Base-by-base conservation (phyloP, 225 moss, liverwort and hornwort genomes). In the Polytrichum commune region DNA sequence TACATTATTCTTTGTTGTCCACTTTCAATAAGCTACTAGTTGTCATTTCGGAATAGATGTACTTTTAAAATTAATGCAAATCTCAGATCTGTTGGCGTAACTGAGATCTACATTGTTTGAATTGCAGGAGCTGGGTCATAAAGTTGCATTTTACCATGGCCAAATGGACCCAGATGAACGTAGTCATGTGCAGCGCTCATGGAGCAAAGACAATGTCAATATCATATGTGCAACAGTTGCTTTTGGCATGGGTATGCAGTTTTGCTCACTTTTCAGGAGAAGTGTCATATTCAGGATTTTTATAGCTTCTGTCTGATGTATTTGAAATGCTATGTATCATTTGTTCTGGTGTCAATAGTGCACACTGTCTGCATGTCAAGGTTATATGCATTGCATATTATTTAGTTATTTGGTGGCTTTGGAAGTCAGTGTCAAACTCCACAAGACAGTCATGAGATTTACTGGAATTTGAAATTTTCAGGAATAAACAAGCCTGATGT, bases 401-500 rank as follows among this genome's bases (percentile, higher is more conserved):
- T 46, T 10, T 2, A 46, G 13, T 60, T 23, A 60, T 60, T 23
- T 60, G n/a, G 60, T 60, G 60, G 60, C 60, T 60, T 24, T 60
- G 6, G 60, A 9, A n/a, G 35, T 27, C 25, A 62, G 16, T 63
- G 24, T 27, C 27, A 5, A 28, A 54, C 46, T 38, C 35, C 8
- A 25, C 20, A 30, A 20, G 38, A 18, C 8, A n/a, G 29, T 38
- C 35, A 8, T 67, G 10, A 67, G 54, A 30, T 29, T 60, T 32
- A 19, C 29, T 1, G 27, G 46, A 61, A 76, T 65, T 75, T 65
- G 54, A 66, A 27, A 23, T 23, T 70, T 35, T 64, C 79, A 97
- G 97, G 97, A 70, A 97, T 97, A 55, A 97, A 97, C 72, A 97
- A 97, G 78, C 97, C 97, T 22, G 97, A 97, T 79, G 94, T 97